Base-by-base conservation (phyloP, 2,329 filamentous ascomycete species). In the Aspergillus calidoustus region DNA sequence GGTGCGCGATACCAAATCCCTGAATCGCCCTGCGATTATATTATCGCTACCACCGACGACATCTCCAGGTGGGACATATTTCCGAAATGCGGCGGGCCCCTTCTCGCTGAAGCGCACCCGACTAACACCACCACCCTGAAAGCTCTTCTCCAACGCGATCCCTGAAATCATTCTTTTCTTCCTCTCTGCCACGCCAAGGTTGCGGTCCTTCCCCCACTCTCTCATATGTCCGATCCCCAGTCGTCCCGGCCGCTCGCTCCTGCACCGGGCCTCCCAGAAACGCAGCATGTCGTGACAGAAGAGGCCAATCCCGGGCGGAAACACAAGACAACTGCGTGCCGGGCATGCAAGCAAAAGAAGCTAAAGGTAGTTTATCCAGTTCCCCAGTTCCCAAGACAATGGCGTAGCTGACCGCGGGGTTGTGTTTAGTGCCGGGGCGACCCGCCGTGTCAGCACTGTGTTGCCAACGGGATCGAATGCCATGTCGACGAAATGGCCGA, bases 391-490 rank as follows among this genome's bases (percentile, higher is more conserved):
- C 30, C 23, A 17, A 6, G 34, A 7, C 5, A 7, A 15, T 34
- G 17, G 30, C 25, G 31, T 13, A 28, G 22, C 23, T 59, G 25
- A 59, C 47, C 52, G 23, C 31, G 51, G 34, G 52, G 43, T 15
- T 51, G 22, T 7, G 25, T 25, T 25, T 59, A 72, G 71, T 74
- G 72, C 54, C 66, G 70, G 38, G 72, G 71, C 2, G 69, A 66
- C 41, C 65, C 69, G 4, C 72, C 72, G 9, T 74, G 72, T 52
- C 63, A 71, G 22, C 66, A 71, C 23, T 74, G 72, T 50, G 55
- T 66, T n/a, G 62, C 65, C 2, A 71, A 72, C 46, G 65, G 67
- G 28, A 64, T 71, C 49, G 65, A 68, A 46, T 73, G 71, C 54
- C 38, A 64, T 52, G 69, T 71, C 43, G 67, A 73, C 53, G 69